A percentile compares a stretch with the other conserved stretches of the same genome.
Evolutionary conservation across 106 monocot genomes (phyloP).

Genomic region (Dendrobium officinale): DNA sequence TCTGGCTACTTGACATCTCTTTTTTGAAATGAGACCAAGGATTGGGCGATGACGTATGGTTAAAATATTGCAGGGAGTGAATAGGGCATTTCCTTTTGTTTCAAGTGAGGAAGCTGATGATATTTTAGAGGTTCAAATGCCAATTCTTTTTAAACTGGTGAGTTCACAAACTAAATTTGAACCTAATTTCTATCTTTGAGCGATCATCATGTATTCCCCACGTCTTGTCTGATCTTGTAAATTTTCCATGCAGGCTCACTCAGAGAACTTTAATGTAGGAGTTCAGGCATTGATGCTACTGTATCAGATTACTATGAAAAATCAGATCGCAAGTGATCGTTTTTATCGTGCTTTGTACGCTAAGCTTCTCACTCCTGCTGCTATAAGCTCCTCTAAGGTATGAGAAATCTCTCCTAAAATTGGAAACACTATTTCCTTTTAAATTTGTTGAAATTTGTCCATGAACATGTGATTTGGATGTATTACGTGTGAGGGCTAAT

Average conservation of each 20-base stretch:
- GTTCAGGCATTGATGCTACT: constrained; percentile 91
- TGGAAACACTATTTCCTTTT: no score
- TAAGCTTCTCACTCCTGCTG: constrained; percentile 71
- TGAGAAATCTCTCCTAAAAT: constrained; percentile 15
- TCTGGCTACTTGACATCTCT: background rate
- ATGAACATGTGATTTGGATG: no score
- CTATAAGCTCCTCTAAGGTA: constrained; percentile 82
- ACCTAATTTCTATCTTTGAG: background rate
- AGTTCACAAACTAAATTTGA: constrained; percentile 1
- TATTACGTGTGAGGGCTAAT: no score
- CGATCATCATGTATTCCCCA: background rate
- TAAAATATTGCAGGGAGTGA: constrained; percentile 62
- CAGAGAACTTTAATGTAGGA: constrained; percentile 89
- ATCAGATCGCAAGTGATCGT: constrained; percentile 88
- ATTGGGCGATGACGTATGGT: background rate
- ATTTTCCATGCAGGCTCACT: constrained; percentile 63
- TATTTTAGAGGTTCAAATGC: constrained; percentile 86
- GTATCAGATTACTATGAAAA: constrained; percentile 79
- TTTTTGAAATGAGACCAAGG: background rate
- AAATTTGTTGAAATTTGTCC: no score
- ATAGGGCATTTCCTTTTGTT: constrained; percentile 94
- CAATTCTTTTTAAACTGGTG: constrained; percentile 86
- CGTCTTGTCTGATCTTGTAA: background rate
- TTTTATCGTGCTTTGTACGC: constrained; percentile 94
- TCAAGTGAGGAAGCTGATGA: constrained; percentile 93